Evolutionary conservation across 2,329 filamentous ascomycete genomes (phyloP).

Genomic region (Sporothrix protearum): DNA sequence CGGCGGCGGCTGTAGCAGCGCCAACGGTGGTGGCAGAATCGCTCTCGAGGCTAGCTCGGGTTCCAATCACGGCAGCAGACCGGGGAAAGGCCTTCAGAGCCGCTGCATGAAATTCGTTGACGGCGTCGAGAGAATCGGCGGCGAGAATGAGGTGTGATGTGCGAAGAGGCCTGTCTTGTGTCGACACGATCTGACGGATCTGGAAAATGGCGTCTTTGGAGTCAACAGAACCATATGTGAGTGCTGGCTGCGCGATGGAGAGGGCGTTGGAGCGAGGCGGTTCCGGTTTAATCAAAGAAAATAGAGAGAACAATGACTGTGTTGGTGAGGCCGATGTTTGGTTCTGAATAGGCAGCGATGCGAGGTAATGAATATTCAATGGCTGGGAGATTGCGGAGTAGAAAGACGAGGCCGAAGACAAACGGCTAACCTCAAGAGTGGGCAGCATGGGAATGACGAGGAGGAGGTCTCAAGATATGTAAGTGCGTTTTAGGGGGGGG

Average conservation of each 20-base stretch:
- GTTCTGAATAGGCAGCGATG: constrained; percentile 28
- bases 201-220: constrained; percentile 43
- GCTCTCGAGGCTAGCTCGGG: constrained; percentile 5
- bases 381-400: constrained; percentile 76
- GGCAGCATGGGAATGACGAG: constrained; percentile 41
- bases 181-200: constrained; percentile 42
- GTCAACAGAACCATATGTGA: constrained; percentile 43
- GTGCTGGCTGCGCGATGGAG: constrained; percentile 32
- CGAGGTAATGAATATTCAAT: constrained; percentile 69
- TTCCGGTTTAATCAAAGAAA: neutral
- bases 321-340: neutral
- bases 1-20: neutral
- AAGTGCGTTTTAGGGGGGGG: constrained; percentile 16
- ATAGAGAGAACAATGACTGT: neutral
- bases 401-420: constrained; percentile 77
- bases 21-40: constrained; percentile 13
- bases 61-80: constrained; percentile 39
- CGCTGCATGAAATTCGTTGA: constrained; percentile 67
- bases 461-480: constrained; percentile 14
- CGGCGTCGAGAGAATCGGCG: constrained; percentile 61
- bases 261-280: constrained; percentile 26
- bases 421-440: constrained; percentile 65
- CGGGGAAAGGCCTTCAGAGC: constrained; percentile 61
- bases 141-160: constrained; percentile 60
- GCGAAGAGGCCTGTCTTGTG: constrained; percentile 41